Evolutionary conservation across 495 filamentous ascomycete species (phyloP).

Genomic region (Neurospora intermedia): DNA sequence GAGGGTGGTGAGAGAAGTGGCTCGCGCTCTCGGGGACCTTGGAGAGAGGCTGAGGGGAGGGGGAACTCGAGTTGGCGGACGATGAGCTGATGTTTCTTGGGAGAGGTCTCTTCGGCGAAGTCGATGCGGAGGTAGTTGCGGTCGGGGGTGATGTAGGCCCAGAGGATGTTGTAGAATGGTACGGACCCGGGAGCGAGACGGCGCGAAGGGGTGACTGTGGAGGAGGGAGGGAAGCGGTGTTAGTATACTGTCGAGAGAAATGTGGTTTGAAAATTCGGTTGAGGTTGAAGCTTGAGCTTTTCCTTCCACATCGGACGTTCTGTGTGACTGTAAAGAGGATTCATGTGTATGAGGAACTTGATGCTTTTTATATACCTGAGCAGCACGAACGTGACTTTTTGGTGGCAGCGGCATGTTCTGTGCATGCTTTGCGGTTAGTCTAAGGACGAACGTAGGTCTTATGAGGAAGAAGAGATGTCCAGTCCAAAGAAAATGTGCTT

Average conservation of each 20-base stretch:
- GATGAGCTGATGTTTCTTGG: constrained; percentile 10
- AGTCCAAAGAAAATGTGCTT: background rate
- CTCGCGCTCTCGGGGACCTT: constrained; percentile 26
- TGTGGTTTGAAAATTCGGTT: background rate
- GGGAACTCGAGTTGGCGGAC: constrained; percentile 16
- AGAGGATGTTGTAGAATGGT: constrained; percentile 76
- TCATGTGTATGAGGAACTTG: background rate
- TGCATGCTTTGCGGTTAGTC: background rate
- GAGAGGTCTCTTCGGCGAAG: constrained; percentile 44
- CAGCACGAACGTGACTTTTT: background rate
- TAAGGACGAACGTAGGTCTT: background rate
- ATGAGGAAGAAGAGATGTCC: background rate
- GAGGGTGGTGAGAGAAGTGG: constrained; percentile 54
- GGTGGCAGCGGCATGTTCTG: background rate
- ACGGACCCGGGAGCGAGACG: constrained; percentile 30
- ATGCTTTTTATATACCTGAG: background rate
- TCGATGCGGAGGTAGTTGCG: constrained; percentile 57
- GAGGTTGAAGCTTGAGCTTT: background rate
- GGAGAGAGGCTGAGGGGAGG: background rate
- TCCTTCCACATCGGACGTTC: background rate
- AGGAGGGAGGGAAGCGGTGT: background rate
- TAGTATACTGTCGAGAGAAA: background rate
- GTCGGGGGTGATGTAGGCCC: constrained; percentile 50
- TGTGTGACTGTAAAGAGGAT: background rate
- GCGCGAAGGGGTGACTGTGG: background rate